These are phyloP conservation scores for Rhinocladiella mackenziei DNA, from an alignment of 2,329 filamentous ascomycete species.

Conservation along the genomic window DNA sequence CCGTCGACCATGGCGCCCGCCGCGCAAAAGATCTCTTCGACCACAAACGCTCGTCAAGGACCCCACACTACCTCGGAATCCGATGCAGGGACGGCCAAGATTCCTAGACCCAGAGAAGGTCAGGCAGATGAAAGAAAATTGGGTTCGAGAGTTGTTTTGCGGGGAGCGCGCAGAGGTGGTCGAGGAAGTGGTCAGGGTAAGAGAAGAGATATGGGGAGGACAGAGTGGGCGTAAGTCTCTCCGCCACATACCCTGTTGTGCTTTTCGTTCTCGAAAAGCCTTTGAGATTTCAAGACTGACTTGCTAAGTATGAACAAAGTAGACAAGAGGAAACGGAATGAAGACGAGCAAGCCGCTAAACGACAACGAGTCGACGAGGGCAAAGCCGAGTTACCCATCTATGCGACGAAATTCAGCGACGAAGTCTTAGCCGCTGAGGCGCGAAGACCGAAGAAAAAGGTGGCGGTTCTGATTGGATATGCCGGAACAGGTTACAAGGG, in stretches of 20 bases:
- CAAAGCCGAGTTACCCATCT: conserved; percentile 44
- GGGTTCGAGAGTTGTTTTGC: conserved; percentile 20
- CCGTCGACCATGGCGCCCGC: conserved; percentile 8
- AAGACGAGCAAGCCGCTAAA: conserved; percentile 52
- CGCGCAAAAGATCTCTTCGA: conserved; percentile 1
- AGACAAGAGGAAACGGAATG: conserved; percentile 52
- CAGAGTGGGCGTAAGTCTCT: conserved; percentile 62
- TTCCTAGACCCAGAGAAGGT: conserved; percentile 8
- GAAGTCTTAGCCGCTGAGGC: conserved; percentile 86
- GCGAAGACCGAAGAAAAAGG: conserved; percentile 89
- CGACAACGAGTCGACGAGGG: conserved; percentile 50
- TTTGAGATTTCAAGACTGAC: conserved; percentile 42
- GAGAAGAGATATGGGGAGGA: conserved; percentile 64
- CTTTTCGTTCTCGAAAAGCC: conserved; percentile 10
- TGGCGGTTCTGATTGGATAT: conserved; percentile 92
- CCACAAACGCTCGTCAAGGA: background rate
- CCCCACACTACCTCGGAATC: background rate
- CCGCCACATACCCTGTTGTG: no score
- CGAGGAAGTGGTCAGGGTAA: conserved; percentile 37
- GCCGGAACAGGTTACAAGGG: conserved; percentile 95
- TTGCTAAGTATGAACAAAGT: conserved; percentile 44
- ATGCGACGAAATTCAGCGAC: conserved; percentile 59
- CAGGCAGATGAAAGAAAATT: conserved; percentile 14
- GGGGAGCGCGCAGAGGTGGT: conserved; percentile 30
- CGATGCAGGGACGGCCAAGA: conserved; percentile 1